Conservation (phyloP, 192 early-diverging fungal species). For the Podila epigama region DNA sequence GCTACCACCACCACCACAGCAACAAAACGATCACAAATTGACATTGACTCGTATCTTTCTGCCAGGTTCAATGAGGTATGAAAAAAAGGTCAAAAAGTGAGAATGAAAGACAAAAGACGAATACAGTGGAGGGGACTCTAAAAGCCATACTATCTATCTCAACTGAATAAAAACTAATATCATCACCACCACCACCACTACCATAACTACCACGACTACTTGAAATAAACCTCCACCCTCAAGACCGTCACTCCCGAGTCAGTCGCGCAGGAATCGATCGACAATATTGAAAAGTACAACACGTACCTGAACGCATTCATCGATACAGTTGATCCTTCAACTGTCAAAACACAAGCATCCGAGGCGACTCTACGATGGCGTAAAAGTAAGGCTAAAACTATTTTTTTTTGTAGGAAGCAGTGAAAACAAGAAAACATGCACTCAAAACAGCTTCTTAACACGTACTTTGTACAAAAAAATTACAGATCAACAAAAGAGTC, state of each 20-base stretch:
- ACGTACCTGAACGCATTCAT: conserved; percentile 52
- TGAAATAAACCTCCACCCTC: too few species aligned
- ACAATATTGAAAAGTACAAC: conserved; percentile 48
- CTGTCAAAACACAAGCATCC: conserved; percentile 18
- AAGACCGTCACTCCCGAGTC: conserved; percentile 23
- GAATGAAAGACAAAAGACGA: too few species aligned
- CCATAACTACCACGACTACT: too few species aligned
- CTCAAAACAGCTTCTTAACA: too few species aligned
- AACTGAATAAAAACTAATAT: too few species aligned
- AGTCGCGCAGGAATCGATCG: conserved; percentile 19
- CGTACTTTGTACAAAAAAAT: too few species aligned
- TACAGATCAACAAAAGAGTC: conserved; percentile 32
- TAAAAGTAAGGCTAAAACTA: conserved; percentile 16
- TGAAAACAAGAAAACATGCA: neutral
- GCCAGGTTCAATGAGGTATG: neutral
- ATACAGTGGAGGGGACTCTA: too few species aligned
- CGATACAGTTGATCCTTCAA: conserved; percentile 34
- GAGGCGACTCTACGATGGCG: conserved; percentile 43
- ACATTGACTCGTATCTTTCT: neutral
- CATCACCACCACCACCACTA: too few species aligned
- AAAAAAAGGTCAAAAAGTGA: too few species aligned
- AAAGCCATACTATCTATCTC: too few species aligned
- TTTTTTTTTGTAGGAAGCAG: neutral
- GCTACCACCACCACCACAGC: neutral
- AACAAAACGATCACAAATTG: neutral